Base-by-base conservation (phyloP, 2,329 filamentous ascomycete genomes). In the Setomelanomma holmii region DNA sequence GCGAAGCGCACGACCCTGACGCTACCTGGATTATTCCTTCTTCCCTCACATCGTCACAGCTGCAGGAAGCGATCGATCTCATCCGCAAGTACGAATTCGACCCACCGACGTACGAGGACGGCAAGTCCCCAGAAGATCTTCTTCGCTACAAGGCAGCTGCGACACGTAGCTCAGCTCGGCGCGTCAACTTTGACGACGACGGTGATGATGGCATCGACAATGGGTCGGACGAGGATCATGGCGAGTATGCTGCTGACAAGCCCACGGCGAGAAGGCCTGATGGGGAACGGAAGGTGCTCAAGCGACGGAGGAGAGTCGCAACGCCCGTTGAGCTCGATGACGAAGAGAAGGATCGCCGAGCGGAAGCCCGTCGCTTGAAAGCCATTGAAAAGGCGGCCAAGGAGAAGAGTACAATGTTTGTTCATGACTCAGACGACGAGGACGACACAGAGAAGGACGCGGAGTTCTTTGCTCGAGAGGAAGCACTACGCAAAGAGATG, bases 391-490 rank as follows among this genome's bases (percentile, higher is more conserved):
- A 92, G 75, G 82, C 86, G 42, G 80, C 81, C 24, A 89, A 89
- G 69, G 89, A 95, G 76, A 98, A 97, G 80, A 96, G 90, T 65
- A 87, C 88, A 20, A 76, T 93, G 34, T 93, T 87, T 65, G 89
- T 99, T 44, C 85, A 89, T 51, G 87, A 88, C 33, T 91, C 89
- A 61, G 95, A 98, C 69, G 95, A 98, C 46, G 92, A 96, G 62
- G 92, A 96, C 59, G 91, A 96, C 66, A 86, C 84, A 27, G 91
- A 92, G 40, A 84, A 85, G 50, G 85, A 90, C 74, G 79, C 71
- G 19, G 86, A 84, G 17, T 97, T 97, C 75, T 97, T 93, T 74
- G 86, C 83, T 2, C 82, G 84, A 14, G 93, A 97, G 75, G 86
- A 88, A 72, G 78, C 82, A 58, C 80, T 88, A 53, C 80, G 89